Evolutionary conservation across 768 basidiomycete species (phyloP).

Genomic region (Leccinum sublutescens): DNA sequence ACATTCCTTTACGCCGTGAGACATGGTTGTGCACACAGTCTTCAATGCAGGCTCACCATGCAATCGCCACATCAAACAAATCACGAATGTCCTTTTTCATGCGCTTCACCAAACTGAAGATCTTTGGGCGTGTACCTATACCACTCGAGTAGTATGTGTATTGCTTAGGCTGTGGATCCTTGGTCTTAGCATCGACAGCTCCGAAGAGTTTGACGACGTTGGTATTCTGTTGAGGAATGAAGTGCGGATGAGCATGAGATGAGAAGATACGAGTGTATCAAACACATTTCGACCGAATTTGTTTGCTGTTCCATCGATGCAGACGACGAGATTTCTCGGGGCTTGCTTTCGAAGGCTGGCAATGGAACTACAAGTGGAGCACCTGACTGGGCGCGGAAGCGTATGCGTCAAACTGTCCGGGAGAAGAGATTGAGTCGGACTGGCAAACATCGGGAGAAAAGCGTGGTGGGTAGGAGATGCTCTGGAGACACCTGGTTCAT

Average conservation of each 20-base stretch:
- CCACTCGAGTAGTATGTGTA: constrained; percentile 37
- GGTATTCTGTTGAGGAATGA: constrained; percentile 30
- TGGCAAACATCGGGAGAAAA: constrained; percentile 2
- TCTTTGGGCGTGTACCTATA: constrained; percentile 34
- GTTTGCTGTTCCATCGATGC: constrained; percentile 22
- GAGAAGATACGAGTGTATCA: neutral
- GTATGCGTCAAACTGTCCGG: constrained; percentile 2
- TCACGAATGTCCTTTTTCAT: constrained; percentile 15
- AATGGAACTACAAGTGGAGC: constrained; percentile 10
- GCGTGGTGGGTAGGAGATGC: neutral
- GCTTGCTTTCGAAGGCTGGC: neutral
- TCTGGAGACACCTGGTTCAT: neutral
- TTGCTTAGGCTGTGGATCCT: constrained; percentile 19
- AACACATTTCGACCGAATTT: constrained; percentile 19
- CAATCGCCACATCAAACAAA: constrained; percentile 35
- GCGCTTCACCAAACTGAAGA: constrained; percentile 23
- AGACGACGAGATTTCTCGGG: constrained; percentile 16
- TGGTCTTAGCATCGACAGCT: constrained; percentile 20
- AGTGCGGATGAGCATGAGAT: neutral
- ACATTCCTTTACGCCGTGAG: constrained; percentile 29
- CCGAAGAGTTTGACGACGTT: constrained; percentile 36
- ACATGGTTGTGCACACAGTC: too few relatives aligned
- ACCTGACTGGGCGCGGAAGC: constrained; percentile 3
- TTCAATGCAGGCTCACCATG: constrained; percentile 25
- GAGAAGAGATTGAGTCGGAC: constrained; percentile 3